These are phyloP conservation scores for Clarireedia hainanense DNA, from an alignment of 2,329 filamentous ascomycete species.

Conservation along the genomic window DNA sequence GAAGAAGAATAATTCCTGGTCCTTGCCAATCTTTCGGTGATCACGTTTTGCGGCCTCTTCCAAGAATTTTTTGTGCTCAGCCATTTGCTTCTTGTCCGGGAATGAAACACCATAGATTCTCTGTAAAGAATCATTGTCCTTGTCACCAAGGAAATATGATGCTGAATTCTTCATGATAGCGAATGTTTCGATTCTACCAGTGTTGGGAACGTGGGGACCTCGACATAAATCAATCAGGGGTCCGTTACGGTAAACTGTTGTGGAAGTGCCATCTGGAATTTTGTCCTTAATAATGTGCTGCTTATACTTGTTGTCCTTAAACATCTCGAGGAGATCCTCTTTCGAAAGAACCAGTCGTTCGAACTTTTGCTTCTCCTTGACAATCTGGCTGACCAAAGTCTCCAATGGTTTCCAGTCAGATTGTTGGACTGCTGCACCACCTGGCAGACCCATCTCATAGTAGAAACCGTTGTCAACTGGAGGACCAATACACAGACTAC, in stretches of 20 bases:
- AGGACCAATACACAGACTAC: slow-evolving; percentile 87
- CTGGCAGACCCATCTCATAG: slow-evolving; percentile 87
- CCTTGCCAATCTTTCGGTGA: slow-evolving; percentile 85
- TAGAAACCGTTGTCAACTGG: slow-evolving; percentile 91
- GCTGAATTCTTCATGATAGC: slow-evolving; percentile 73
- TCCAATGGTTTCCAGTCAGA: slow-evolving; percentile 81
- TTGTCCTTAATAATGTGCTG: slow-evolving; percentile 94
- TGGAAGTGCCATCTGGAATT: slow-evolving; percentile 79
- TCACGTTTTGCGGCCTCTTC: slow-evolving; percentile 98
- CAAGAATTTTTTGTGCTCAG: slow-evolving; percentile 88
- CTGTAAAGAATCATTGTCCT: slow-evolving; percentile 89
- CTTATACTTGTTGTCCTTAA: slow-evolving; percentile 97
- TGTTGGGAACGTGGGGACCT: slow-evolving; percentile 90
- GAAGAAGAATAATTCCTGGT: slow-evolving; percentile 98
- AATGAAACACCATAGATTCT: slow-evolving; percentile 95
- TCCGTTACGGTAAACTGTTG: slow-evolving; percentile 87
- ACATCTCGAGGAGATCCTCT: slow-evolving; percentile 90
- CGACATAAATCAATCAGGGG: slow-evolving; percentile 92
- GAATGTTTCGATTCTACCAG: slow-evolving; percentile 89
- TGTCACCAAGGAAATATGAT: slow-evolving; percentile 91
- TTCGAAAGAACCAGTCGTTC: slow-evolving; percentile 85
- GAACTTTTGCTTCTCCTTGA: slow-evolving; percentile 96
- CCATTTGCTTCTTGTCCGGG: slow-evolving; percentile 91
- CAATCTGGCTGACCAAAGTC: slow-evolving; percentile 69
- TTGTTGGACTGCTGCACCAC: slow-evolving; percentile 61